Conservation (phyloP, 2,329 filamentous ascomycete genomes). For the Claviceps arundinis region DNA sequence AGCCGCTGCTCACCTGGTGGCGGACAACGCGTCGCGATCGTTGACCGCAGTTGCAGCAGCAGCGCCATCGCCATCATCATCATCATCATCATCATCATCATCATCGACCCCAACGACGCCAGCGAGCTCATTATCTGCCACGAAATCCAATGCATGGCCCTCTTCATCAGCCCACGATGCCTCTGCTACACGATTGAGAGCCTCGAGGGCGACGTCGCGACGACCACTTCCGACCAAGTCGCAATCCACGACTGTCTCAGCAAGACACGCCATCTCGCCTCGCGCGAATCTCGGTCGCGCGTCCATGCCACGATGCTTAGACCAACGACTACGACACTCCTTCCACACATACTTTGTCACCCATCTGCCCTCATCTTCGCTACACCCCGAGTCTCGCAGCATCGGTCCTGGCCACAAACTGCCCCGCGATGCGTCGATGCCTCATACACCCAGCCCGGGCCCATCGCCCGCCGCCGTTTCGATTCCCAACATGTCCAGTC, state of each 20-base stretch:
- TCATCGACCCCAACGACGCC: not conserved
- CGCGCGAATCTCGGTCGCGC: constrained; percentile 1
- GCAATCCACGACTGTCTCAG: not conserved
- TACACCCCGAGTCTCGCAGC: constrained; percentile 68
- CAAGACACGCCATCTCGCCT: not conserved
- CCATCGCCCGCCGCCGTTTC: constrained; percentile 45
- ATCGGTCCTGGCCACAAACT: constrained; percentile 67
- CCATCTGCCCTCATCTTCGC: constrained; percentile 81
- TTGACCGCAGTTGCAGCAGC: not conserved
- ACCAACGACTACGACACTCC: constrained; percentile 9
- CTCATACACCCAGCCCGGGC: constrained; percentile 48
- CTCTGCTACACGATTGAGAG: not conserved
- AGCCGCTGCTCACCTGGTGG: constrained; percentile 8
- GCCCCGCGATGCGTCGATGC: constrained; percentile 70
- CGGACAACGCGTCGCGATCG: constrained; percentile 2
- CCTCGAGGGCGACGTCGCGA: not conserved
- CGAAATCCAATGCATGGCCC: not conserved
- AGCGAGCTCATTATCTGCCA: not conserved
- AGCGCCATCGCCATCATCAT: not conserved
- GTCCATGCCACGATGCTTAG: not conserved
- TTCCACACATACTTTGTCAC: constrained; percentile 99
- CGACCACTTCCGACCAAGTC: not conserved
- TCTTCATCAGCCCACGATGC: not conserved
- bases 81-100: not conserved
- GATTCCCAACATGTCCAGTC: constrained; percentile 43